phyloP scores from a whole-genome alignment of 1,284 basidiomycete species.

The Boletus smithii region DNA sequence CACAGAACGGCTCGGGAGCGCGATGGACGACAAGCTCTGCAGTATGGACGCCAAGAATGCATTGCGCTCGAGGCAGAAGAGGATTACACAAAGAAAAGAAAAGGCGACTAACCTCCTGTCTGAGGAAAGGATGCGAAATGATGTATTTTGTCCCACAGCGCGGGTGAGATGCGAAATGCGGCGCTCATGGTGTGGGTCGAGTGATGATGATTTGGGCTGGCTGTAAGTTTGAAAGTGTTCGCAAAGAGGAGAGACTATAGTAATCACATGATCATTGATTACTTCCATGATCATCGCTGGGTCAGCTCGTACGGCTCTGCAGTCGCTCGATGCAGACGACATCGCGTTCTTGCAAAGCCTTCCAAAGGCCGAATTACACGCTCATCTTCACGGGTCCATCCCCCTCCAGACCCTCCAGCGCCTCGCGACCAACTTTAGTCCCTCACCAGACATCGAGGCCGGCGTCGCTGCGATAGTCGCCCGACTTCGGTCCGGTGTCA shows the following conservation, averaged over 20 bases:
- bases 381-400: conserved; percentile 80
- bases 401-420: conserved; percentile 62
- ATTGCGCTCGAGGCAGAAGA: too few relatives aligned
- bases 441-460: conserved; percentile 15
- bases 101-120: conserved; percentile 71
- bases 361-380: conserved; percentile 79
- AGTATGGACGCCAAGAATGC: too few relatives aligned
- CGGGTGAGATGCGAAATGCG: conserved; percentile 68
- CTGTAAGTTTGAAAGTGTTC: too few relatives aligned
- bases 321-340: conserved; percentile 49
- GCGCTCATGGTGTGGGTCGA: conserved; percentile 30
- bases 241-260: too few relatives aligned
- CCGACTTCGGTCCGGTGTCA: conserved; percentile 47
- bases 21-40: too few relatives aligned
- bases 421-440: conserved; percentile 51
- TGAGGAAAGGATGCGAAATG: conserved; percentile 94
- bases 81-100: conserved; percentile 54
- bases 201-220: too few relatives aligned
- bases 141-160: conserved; percentile 91
- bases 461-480: conserved; percentile 17
- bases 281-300: conserved; percentile 25
- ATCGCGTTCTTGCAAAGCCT: conserved; percentile 55
- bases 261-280: conserved; percentile 25
- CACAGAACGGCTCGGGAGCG: too few relatives aligned
- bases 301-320: conserved; percentile 43